Evolutionary conservation across 441 rosid species (phyloP), one percentile per base, ranked within the genome.

Genomic region (Omphalea diandra): DNA sequence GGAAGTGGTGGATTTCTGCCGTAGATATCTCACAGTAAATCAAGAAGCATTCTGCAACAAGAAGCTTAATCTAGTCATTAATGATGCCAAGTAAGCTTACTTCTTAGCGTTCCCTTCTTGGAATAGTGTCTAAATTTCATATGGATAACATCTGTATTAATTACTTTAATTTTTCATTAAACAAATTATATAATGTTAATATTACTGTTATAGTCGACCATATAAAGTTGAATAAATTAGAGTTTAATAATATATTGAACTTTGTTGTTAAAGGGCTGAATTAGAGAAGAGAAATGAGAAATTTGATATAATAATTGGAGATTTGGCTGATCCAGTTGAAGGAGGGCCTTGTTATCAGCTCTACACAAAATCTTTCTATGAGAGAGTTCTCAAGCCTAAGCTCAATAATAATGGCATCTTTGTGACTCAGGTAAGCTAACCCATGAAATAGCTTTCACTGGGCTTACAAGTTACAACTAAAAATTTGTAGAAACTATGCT

Each of bases 331-430:
- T 58, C 98, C 98, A 32, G 95, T 94, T 38, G 97, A 91, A 83
- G 97, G 97, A 63, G 97, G 98, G 18, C 97, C 98, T 18, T 94
- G 97, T 81, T 91, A 91, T 83, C 90, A 94, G 70, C 98, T 94
- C 71, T 94, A 94, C 82, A 94, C 98, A 27, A 91, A 94, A 81
- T 82, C 95, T 44, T 94, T 94, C 82, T 94, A 94, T 35, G 84
- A 90, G 80, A 64, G 64, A 50, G 82, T 84, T 57, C 84, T 94
- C 65, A 94, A 90, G 87, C 91, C 96, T 24, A 94, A 82, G 78
- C 96, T 94, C 71, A 82, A 49, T 40, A 81, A 79, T 14, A 81
- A 79, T 77, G 98, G 98, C 78, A 88, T 94, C 63, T 94, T 91
- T 74, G 93, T 94, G 41, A 91, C 97, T 52, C 98, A 94, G 94